These are phyloP conservation scores for thale cress (Arabidopsis thaliana) DNA, from an alignment of 345 rosid genomes.

Conservation along the genomic window TAIR10.1 NC_003070.9:19631501-19632000, in stretches of 20 bases:
- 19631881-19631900: slow-evolving; percentile 99
- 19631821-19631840: slow-evolving; percentile 77
- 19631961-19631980: neutral
- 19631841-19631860: slow-evolving; percentile 71
- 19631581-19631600: slow-evolving; percentile 64
- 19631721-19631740: neutral
- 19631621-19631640: slow-evolving; percentile 65
- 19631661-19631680: slow-evolving; percentile 11
- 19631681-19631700: neutral
- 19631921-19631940: neutral
- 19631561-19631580: slow-evolving; percentile 73
- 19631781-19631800: slow-evolving; percentile 64
- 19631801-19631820: slow-evolving; percentile 64
- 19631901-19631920: slow-evolving; percentile 74
- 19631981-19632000: neutral
- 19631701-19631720: slow-evolving; percentile 4
- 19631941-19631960: slow-evolving; percentile 11
- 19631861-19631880: slow-evolving; percentile 86
- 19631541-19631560: slow-evolving; percentile 2
- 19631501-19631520: neutral
- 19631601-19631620: slow-evolving; percentile 72
- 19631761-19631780: slow-evolving; percentile 96
- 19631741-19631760: slow-evolving; percentile 46
- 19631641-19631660: slow-evolving; percentile 52
- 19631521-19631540: neutral